These are phyloP conservation scores for Xylariomycetidae sp. DNA, from an alignment of 2,329 filamentous ascomycete genomes.

Conservation along the genomic window DNA sequence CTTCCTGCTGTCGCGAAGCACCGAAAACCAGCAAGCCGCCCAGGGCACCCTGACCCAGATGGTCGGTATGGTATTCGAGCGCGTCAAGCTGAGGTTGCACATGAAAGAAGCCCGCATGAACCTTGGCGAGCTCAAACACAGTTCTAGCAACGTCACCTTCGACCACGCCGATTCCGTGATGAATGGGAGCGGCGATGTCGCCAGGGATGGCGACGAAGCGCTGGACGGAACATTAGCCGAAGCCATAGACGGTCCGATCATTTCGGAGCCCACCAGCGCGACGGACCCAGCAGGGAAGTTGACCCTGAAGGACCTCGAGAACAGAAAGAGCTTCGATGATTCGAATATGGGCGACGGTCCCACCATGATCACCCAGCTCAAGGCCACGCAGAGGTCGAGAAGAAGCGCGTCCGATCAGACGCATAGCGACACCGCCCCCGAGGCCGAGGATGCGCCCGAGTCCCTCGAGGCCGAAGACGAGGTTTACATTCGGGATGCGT, in stretches of 20 bases:
- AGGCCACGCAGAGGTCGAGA: constrained; percentile 37
- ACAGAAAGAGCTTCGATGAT: constrained; percentile 65
- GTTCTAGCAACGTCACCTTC: constrained; percentile 48
- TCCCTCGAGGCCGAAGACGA: constrained; percentile 75
- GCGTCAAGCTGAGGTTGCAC: constrained; percentile 80
- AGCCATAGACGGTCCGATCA: constrained; percentile 15
- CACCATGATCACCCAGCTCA: constrained; percentile 62
- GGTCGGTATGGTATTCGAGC: constrained; percentile 96
- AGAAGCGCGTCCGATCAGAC: constrained; percentile 51
- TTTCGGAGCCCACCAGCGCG: constrained; percentile 17
- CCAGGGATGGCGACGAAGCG: constrained; percentile 33
- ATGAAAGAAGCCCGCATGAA: constrained; percentile 77
- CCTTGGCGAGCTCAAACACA: constrained; percentile 46
- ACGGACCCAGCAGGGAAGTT: constrained; percentile 47
- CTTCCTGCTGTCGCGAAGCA: constrained; percentile 90
- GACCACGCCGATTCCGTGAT: constrained; percentile 38
- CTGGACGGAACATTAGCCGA: constrained; percentile 28
- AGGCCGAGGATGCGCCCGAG: constrained; percentile 55
- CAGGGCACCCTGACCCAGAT: constrained; percentile 97
- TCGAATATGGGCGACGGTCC: constrained; percentile 62
- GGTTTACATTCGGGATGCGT: constrained; percentile 94
- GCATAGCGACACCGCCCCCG: constrained; percentile 47
- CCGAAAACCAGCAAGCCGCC: constrained; percentile 91
- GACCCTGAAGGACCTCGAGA: constrained; percentile 62
- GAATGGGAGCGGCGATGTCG: constrained; percentile 25